phyloP scores from a whole-genome alignment of 306 rosid genomes.

The Rubus idaeus region DNA sequence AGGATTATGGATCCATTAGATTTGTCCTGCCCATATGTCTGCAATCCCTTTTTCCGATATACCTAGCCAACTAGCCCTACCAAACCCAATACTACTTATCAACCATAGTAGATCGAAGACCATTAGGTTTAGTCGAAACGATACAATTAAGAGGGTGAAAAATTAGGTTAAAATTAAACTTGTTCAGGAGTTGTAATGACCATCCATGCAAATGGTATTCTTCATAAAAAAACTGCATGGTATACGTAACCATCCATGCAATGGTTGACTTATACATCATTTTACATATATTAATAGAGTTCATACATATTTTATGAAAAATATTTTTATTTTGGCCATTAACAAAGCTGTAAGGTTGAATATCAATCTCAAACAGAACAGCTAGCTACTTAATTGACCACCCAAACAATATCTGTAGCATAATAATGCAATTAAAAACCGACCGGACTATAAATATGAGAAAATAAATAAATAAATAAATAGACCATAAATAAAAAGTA shows the following conservation, averaged over 20 bases:
- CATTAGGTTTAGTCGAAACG: too few relatives aligned
- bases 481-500: background rate
- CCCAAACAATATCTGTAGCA: background rate
- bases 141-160: background rate
- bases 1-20: background rate
- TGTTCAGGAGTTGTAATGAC: too few relatives aligned
- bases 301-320: too few relatives aligned
- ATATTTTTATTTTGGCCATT: background rate
- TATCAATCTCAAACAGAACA: background rate
- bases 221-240: background rate
- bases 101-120: too few relatives aligned
- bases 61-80: background rate
- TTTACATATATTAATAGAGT: background rate
- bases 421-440: background rate
- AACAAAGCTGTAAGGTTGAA: slow-evolving; percentile 3
- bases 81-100: background rate
- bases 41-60: background rate
- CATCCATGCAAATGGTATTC: too few relatives aligned
- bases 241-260: background rate
- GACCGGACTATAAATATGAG: background rate
- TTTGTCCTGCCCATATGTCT: slow-evolving; percentile 10
- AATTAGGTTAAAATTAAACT: background rate
- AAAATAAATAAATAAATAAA: background rate
- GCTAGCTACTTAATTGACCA: background rate
- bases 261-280: background rate